Evolutionary conservation across 148 eudicot species (phyloP), one percentile per base, ranked within the genome.

Genomic region (Heliosperma pusillum): DNA sequence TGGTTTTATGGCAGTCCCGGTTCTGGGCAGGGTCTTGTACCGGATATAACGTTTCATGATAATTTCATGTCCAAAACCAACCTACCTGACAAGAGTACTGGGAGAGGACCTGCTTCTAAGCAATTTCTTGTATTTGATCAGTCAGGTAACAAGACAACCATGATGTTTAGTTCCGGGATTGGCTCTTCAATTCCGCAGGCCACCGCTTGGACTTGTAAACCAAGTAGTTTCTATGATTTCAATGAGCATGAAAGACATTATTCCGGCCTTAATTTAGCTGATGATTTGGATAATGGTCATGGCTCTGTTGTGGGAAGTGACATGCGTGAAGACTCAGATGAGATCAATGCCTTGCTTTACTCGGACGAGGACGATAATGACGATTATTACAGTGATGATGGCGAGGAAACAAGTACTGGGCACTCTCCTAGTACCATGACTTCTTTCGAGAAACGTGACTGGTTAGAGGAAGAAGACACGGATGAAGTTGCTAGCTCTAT

Each of bases 81-180:
- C 50, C 66, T 60, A 21, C 55, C 66, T 33, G 6, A 5, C 5
- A 33, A 33, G 36, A 65, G 75, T 57, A 77, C 82, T 2, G 61
- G 81, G 72, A 20, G n/a, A 67, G 44, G 79, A 71, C 29, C 73
- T 33, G 45, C 72, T 57, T 87, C 76, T 24, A 95, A 92, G 83
- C 88, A 82, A 72, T 95, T 90, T 79, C 89, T 95, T 64, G 93
- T 95, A 45, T 95, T 95, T 80, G 98, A 95, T 85, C 96, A 88
- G 66, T 87, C 93, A 11, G 92, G 91, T 64, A 84, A 88, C 78
- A 84, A 90, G 75, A 95, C 97, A 7, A 95, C 97, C 24, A 59
- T 92, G 77, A 80, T 95, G 22, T 83, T 82, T 55, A 89, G 87
- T 75, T 83, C 89, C n/a, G 88, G 85, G 71, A 77, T 84, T 53